Base-by-base conservation (phyloP, 1,284 basidiomycete genomes). In the Ceratobasidium sp. region DNA sequence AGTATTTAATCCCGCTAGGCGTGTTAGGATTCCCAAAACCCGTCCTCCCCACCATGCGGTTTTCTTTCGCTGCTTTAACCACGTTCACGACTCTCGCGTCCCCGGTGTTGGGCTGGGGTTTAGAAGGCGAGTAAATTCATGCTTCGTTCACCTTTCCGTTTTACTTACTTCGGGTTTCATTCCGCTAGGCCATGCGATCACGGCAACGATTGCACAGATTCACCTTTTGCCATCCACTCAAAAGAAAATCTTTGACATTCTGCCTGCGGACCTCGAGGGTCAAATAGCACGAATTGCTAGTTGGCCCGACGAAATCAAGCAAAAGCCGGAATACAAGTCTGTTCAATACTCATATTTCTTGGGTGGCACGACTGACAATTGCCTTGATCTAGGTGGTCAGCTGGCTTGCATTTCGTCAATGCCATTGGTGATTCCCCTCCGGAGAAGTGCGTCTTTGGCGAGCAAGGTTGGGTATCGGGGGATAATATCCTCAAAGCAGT, bases 191-290 rank as follows among this genome's bases (percentile, higher is more conserved):
- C 96, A 98, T 79, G 92, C 97, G 84, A 93, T 97, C 59, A 89
- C 96, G 0, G 96, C 95, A 1, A 97, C 95, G 7, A 95, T 98
- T 74, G 96, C 96, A 0, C 94, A 98, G 81, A 94, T 96, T 71
- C 90, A 97, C 81, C 87, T 98, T 5, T 89, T 95, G 80, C 93
- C 94, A 0, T 85, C 85, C 1, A 91, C 93, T 1, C 86, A 91
- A 67, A 86, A 89, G 7, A 86, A 86, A 51, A 85, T 98, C 67
- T 96, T 94, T 79, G 82, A 77, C 14, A 84, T 87, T 74, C 90
- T 97, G 77, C 89, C 90, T 74, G 82, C 82, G 47, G 85, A 87
- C 69, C 81, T 83, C 1, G 79, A 82, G 24, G 95, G 95, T 80
- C 89, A 93, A 81, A 86, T 97, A 31, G 91, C 94, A 0, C 87